These are phyloP conservation scores for Penstemon eatonii DNA, from an alignment of 257 asterid genomes.

Conservation along the genomic window DNA sequence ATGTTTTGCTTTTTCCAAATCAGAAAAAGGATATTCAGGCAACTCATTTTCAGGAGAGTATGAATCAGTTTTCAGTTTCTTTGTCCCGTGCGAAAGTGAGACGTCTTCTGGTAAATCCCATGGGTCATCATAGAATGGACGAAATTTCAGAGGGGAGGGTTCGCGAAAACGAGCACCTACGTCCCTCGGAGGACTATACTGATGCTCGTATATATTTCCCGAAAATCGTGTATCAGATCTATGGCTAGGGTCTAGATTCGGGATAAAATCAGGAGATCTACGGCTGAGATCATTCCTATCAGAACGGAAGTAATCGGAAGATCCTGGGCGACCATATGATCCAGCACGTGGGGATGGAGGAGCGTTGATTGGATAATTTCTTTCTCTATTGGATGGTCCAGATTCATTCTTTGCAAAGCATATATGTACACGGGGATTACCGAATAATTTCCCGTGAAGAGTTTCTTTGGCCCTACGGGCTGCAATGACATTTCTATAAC, in stretches of 20 bases:
- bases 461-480: conserved; percentile 83
- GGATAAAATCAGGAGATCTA: conserved; percentile 56
- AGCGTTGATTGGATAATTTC: conserved; percentile 39
- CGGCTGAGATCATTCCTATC: conserved; percentile 51
- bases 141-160: conserved; percentile 51
- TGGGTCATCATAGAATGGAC: conserved; percentile 59
- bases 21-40: conserved; percentile 77
- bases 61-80: conserved; percentile 53
- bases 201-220: conserved; percentile 46
- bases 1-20: conserved; percentile 54
- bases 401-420: conserved; percentile 77
- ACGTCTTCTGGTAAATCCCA: conserved; percentile 96
- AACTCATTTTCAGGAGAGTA: conserved; percentile 60
- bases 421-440: conserved; percentile 84
- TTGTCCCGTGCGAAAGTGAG: conserved; percentile 55
- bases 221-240: conserved; percentile 44
- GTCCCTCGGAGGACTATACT: conserved; percentile 51
- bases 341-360: conserved; percentile 59
- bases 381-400: conserved; percentile 64
- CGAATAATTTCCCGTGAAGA: conserved; percentile 87
- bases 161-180: conserved; percentile 47
- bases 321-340: conserved; percentile 43
- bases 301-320: conserved; percentile 47
- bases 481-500: conserved; percentile 62
- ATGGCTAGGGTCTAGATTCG: conserved; percentile 46